phyloP scores from a whole-genome alignment of 1,284 basidiomycete genomes.

The Marasmius sp. region DNA sequence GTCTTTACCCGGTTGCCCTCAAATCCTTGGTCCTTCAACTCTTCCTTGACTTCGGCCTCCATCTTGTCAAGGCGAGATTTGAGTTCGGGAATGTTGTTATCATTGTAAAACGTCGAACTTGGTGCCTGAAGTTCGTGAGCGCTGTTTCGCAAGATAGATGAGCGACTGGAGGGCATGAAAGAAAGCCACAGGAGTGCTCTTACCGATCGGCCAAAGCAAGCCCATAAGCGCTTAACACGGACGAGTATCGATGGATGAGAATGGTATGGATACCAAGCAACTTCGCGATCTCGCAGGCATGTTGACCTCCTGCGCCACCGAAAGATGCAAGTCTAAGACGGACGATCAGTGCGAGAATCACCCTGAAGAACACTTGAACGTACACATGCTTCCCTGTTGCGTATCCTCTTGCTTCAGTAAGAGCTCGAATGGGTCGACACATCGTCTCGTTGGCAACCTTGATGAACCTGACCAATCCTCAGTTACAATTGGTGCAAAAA shows the following conservation, averaged over 20 bases:
- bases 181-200: conserved; percentile 15
- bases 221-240: conserved; percentile 88
- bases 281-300: conserved; percentile 85
- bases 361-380: conserved; percentile 17
- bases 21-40: conserved; percentile 82
- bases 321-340: conserved; percentile 74
- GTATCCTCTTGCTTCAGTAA: conserved; percentile 90
- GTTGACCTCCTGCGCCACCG: conserved; percentile 90
- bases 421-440: conserved; percentile 88
- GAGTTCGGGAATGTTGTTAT: conserved; percentile 53
- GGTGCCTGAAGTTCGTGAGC: conserved; percentile 88
- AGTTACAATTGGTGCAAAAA: not conserved
- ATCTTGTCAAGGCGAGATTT: conserved; percentile 68
- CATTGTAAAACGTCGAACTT: conserved; percentile 71
- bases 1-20: conserved; percentile 63
- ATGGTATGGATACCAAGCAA: conserved; percentile 83
- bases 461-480: conserved; percentile 62
- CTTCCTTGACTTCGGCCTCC: conserved; percentile 58
- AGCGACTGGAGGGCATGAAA: not conserved
- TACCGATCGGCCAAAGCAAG: conserved; percentile 86
- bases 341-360: not conserved
- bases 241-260: conserved; percentile 84
- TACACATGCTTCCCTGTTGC: conserved; percentile 83
- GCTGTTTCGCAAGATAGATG: conserved; percentile 37
- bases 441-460: conserved; percentile 95